Base-by-base conservation (phyloP, 768 basidiomycete species). In the Hebeloma cylindrosporum region DNA sequence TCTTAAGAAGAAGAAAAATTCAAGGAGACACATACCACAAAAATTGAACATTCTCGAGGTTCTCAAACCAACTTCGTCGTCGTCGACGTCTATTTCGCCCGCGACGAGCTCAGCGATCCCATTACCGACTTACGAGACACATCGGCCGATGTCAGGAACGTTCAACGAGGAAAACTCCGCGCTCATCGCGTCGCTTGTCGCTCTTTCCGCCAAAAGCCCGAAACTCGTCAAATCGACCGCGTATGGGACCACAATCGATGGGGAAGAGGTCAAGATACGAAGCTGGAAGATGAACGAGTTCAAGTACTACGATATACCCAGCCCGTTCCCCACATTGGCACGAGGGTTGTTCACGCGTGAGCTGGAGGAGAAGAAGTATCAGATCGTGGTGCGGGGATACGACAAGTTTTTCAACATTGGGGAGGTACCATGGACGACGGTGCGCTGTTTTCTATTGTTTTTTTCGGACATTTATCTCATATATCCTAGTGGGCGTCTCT, bases 401-500 rank as follows among this genome's bases (percentile, higher is more conserved):
- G 96, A 98, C 72, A 99, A 99, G 70, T 98, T 99, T 67, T 98
- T 97, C 74, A 97, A 96, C 60, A 90, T 96, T 22, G 90, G 85
- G 3, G 96, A 99, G 63, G 92, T 97, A 4, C 89, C 86, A 2
- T 98, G 94, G 93, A 94, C 87, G 1, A 82, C 83, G 45, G 95
- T 95, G 60, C 55, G 88, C 70, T n/a, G 35, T 23, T 28, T 18
- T 4, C 40, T 42, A 6, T 26, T 43, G 11, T 27, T 16, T 49
- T 28, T 47, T 49, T 14, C 43, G 7, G 27, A 34, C 38, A 14
- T 33, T 5, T 50, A 3, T 34, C 21, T 10, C 13, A 22, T 8
- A 29, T 13, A 13, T 37, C n/a, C 16, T 41, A 95, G 92, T 96
- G 93, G 93, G 60, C 70, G 0, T 73, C 82, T 2, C 68, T 96